Evolutionary conservation across 495 filamentous ascomycete species (phyloP).

Genomic region (Ramalina peruviana): DNA sequence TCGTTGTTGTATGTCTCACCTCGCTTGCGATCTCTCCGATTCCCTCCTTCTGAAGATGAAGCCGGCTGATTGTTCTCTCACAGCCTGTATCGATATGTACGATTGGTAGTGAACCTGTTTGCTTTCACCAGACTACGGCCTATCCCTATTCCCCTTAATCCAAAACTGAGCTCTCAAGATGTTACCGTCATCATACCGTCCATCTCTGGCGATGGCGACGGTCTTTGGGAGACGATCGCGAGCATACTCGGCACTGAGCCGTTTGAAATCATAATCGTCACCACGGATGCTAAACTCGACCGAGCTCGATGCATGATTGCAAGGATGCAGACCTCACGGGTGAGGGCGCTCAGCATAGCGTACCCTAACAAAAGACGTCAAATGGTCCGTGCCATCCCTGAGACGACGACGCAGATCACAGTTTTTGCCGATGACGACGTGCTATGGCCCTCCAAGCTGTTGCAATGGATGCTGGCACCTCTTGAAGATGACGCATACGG

Average conservation of each 20-base stretch:
- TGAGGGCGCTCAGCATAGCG: constrained; percentile 37
- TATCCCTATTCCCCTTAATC: constrained; percentile 45
- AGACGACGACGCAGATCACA: constrained; percentile 59
- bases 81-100: constrained; percentile 48
- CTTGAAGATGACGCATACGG: constrained; percentile 67
- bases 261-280: constrained; percentile 45
- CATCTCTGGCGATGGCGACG: constrained; percentile 46
- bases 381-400: constrained; percentile 66
- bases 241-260: constrained; percentile 43
- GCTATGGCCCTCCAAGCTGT: constrained; percentile 60
- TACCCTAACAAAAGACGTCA: constrained; percentile 74
- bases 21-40: neutral
- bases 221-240: constrained; percentile 44
- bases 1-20: constrained; percentile 16
- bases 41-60: neutral
- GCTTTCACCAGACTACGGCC: constrained; percentile 53
- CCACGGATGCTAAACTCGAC: constrained; percentile 47
- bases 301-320: constrained; percentile 38
- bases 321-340: constrained; percentile 37
- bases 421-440: constrained; percentile 84
- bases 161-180: constrained; percentile 51
- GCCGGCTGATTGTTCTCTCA: constrained; percentile 2
- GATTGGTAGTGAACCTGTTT: constrained; percentile 49
- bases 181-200: constrained; percentile 64
- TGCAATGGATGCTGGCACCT: constrained; percentile 73